Percentiles rank a stretch among this genome's conserved stretches.
Evolutionary conservation across 139 green algal genomes (phyloP).

Genomic region (Nannochloris sp.): DNA sequence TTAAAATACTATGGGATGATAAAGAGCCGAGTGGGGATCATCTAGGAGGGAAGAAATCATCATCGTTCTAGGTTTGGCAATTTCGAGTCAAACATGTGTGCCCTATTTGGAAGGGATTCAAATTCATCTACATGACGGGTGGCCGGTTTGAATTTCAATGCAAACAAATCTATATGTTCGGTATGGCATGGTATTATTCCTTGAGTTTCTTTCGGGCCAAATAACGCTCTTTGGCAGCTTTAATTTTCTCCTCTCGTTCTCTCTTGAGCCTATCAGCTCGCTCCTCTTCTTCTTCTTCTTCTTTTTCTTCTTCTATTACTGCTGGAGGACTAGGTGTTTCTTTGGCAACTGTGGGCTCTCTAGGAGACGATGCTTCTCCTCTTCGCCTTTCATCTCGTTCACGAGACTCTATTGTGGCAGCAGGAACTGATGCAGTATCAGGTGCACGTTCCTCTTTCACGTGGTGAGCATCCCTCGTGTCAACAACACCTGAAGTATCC

Average conservation of each 20-base stretch:
- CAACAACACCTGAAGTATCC: not conserved
- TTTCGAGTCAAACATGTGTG: too few species aligned
- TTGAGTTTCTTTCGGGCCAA: constrained; percentile 55
- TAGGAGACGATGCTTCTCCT: too few species aligned
- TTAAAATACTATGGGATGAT: too few species aligned
- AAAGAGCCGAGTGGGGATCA: too few species aligned
- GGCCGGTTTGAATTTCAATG: too few species aligned
- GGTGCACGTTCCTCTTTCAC: not conserved
- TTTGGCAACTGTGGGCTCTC: not conserved
- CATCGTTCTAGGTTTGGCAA: too few species aligned
- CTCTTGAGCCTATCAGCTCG: constrained; percentile 16
- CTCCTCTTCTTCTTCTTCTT: not conserved
- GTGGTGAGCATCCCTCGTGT: not conserved
- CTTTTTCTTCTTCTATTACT: not conserved
- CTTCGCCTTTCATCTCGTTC: not conserved
- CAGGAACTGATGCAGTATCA: not conserved
- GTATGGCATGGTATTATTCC: not conserved
- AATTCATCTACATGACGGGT: too few species aligned
- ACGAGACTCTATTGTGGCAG: not conserved
- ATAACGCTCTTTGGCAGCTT: constrained; percentile 64
- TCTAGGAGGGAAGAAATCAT: too few species aligned
- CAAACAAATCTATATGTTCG: too few species aligned
- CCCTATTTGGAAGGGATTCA: too few species aligned
- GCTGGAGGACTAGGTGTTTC: not conserved
- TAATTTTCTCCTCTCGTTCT: constrained; percentile 48